phyloP scores from a whole-genome alignment of 257 asterid species.

The Leptodermis oblonga region DNA sequence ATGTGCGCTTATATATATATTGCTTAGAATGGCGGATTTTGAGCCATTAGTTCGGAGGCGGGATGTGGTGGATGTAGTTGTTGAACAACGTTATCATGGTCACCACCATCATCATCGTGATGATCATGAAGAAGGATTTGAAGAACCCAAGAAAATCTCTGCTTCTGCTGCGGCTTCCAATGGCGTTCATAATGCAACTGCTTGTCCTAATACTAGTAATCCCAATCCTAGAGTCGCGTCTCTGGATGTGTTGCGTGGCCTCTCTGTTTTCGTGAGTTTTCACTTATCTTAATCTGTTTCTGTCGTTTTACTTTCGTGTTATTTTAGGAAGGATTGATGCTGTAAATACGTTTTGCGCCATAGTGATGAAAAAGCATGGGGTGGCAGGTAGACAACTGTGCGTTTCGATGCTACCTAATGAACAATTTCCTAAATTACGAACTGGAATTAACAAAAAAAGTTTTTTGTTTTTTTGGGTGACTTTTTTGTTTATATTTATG shows the following conservation, averaged over 20 bases:
- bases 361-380: background rate
- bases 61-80: constrained; percentile 10
- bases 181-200: background rate
- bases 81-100: background rate
- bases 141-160: constrained; percentile 17
- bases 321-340: background rate
- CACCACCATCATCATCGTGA: background rate
- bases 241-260: constrained; percentile 74
- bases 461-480: background rate
- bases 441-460: background rate
- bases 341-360: background rate
- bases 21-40: constrained; percentile 16
- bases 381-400: background rate
- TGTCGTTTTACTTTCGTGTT: background rate
- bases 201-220: constrained; percentile 2
- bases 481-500: background rate
- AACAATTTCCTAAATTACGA: background rate
- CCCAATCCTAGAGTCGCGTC: constrained; percentile 51
- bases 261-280: constrained; percentile 53
- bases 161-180: constrained; percentile 3
- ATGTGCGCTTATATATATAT: too few relatives aligned
- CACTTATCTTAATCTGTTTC: background rate
- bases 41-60: constrained; percentile 23
- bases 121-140: background rate
- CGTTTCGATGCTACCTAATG: background rate